A percentile compares a stretch with the other conserved stretches of the same genome.
These are phyloP conservation scores for Geotrichum carabidarum DNA, from an alignment of 1,139 yeast genomes.

Conservation along the genomic window DNA sequence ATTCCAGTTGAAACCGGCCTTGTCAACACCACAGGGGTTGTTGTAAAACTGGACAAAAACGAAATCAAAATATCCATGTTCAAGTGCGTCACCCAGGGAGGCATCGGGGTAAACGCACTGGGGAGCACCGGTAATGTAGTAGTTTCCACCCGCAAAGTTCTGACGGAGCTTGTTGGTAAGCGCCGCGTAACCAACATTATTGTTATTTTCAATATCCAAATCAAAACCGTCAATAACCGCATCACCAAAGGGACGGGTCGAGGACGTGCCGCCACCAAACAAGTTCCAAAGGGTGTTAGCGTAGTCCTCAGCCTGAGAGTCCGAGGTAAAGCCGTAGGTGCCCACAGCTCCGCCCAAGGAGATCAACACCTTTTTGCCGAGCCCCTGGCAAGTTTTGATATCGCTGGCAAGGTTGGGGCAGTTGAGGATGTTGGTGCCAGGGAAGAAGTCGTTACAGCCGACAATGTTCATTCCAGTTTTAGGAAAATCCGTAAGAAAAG, in stretches of 20 bases:
- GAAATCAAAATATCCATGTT: conserved; percentile 63
- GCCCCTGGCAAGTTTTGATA: conserved; percentile 64
- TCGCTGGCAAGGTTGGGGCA: conserved; percentile 60
- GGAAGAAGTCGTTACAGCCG: conserved; percentile 52
- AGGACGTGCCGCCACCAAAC: conserved; percentile 68
- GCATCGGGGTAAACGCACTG: conserved; percentile 93
- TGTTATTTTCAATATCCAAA: conserved; percentile 59
- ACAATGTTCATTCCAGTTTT: conserved; percentile 54
- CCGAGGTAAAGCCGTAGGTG: conserved; percentile 61
- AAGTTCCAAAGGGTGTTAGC: conserved; percentile 76
- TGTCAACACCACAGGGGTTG: conserved; percentile 57
- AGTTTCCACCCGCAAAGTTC: conserved; percentile 46
- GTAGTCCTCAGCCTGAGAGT: conserved; percentile 56
- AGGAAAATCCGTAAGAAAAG: conserved; percentile 65
- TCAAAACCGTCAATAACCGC: conserved; percentile 66
- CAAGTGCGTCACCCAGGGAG: conserved; percentile 62
- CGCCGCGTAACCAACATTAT: conserved; percentile 49
- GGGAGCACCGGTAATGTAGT: conserved; percentile 87
- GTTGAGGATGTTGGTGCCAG: conserved; percentile 50
- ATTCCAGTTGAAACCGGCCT: conserved; percentile 50
- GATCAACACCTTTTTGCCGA: conserved; percentile 66
- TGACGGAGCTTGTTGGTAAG: conserved; percentile 50
- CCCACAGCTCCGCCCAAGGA: conserved; percentile 85
- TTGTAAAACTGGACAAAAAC: conserved; percentile 90
- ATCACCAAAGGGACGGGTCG: conserved; percentile 67